These are phyloP conservation scores for Suhomyces taliae DNA, from an alignment of 1,139 yeast genomes.

Conservation along the genomic window DNA sequence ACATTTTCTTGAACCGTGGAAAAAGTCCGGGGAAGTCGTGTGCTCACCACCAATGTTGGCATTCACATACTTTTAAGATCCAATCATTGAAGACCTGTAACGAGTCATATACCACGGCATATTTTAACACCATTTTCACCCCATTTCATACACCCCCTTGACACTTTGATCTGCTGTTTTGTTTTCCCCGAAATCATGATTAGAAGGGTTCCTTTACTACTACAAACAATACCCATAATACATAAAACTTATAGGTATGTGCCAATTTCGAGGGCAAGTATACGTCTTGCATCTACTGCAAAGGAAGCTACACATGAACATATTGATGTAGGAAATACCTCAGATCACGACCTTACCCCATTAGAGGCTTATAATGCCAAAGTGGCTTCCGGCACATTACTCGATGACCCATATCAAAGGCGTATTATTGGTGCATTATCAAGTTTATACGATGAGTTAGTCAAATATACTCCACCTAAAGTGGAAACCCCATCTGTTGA, in stretches of 20 bases:
- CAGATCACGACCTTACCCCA: conserved; percentile 31
- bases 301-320: neutral
- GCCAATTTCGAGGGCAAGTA: neutral
- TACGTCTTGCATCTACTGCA: neutral
- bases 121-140: too few relatives aligned
- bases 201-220: neutral
- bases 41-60: neutral
- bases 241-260: neutral
- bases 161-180: too few relatives aligned
- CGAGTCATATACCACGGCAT: too few relatives aligned
- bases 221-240: neutral
- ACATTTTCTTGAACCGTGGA: neutral
- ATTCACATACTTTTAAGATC: neutral
- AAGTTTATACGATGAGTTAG: conserved; percentile 48
- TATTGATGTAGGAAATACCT: neutral
- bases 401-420: conserved; percentile 69
- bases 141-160: too few relatives aligned
- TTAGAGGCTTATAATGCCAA: conserved; percentile 59
- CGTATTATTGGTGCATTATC: conserved; percentile 59
- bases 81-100: neutral
- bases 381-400: conserved; percentile 52
- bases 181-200: neutral
- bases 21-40: conserved; percentile 2
- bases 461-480: conserved; percentile 54
- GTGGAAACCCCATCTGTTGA: conserved; percentile 50